These are phyloP conservation scores for Sindora glabra DNA, from an alignment of 306 rosid genomes.

Conservation along the genomic window DNA sequence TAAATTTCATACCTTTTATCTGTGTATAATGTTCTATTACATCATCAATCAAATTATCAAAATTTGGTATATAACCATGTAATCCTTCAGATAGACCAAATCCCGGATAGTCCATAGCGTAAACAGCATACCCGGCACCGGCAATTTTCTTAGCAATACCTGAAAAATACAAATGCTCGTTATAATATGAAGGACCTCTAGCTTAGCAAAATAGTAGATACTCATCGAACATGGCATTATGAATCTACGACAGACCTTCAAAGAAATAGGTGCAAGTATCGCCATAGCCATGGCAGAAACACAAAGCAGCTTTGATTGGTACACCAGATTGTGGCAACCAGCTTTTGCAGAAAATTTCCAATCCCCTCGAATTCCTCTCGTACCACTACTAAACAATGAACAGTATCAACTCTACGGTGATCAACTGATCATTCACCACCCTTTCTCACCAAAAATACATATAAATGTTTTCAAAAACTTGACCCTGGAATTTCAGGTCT, in stretches of 20 bases:
- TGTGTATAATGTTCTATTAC: slow-evolving; percentile 61
- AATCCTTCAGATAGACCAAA: slow-evolving; percentile 88
- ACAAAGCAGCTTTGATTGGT: slow-evolving; percentile 57
- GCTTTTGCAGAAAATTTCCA: slow-evolving; percentile 80
- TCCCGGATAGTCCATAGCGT: slow-evolving; percentile 82
- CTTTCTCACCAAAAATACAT: background rate
- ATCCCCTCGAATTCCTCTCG: slow-evolving; percentile 70
- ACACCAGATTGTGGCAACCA: slow-evolving; percentile 64
- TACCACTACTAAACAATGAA: slow-evolving; percentile 40
- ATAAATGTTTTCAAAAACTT: background rate
- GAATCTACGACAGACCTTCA: slow-evolving; percentile 81
- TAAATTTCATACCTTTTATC: slow-evolving; percentile 42
- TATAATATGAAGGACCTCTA: background rate
- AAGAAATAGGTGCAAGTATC: slow-evolving; percentile 95
- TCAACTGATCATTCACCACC: background rate
- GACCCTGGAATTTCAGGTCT: background rate
- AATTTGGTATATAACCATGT: slow-evolving; percentile 72
- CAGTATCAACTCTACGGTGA: background rate
- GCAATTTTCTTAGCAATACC: slow-evolving; percentile 81
- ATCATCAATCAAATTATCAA: slow-evolving; percentile 58
- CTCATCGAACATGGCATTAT: background rate
- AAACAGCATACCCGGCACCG: slow-evolving; percentile 65
- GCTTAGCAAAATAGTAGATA: background rate
- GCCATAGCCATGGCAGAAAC: slow-evolving; percentile 96
- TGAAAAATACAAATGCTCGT: slow-evolving; percentile 17